Conservation (phyloP, 192 early-diverging fungal species). For the Coemansia umbellata region DNA sequence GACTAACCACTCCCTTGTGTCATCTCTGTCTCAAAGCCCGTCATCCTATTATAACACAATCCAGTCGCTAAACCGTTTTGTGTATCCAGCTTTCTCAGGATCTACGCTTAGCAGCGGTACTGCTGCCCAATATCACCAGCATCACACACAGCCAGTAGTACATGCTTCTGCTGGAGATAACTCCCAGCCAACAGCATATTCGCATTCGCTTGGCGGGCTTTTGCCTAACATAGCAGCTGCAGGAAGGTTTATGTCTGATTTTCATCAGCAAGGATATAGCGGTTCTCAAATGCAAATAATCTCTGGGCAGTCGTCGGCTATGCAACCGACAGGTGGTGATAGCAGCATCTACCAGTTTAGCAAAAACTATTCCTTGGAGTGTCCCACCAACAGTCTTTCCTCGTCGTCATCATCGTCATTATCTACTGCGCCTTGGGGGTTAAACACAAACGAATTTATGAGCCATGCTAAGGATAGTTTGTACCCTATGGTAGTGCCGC, state of each 20-base stretch:
- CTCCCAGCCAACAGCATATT: background rate
- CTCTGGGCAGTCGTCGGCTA: background rate
- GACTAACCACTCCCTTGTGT: constrained; percentile 13
- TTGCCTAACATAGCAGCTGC: background rate
- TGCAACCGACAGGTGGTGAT: background rate
- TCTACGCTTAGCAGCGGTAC: background rate
- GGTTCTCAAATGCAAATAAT: background rate
- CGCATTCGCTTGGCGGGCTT: constrained; percentile 12
- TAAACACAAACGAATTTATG: constrained; percentile 3
- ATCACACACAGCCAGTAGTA: background rate
- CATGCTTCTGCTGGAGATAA: background rate
- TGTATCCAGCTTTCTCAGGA: constrained; percentile 10
- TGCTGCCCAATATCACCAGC: constrained; percentile 3
- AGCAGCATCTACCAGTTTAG: constrained; percentile 7
- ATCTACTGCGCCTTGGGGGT: constrained; percentile 13
- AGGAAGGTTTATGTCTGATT: background rate
- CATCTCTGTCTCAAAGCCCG: constrained; percentile 15
- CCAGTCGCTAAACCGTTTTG: constrained; percentile 31
- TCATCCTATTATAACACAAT: constrained; percentile 34
- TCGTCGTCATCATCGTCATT: constrained; percentile 3
- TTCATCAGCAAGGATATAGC: background rate
- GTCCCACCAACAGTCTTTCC: constrained; percentile 2
- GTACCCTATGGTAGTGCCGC: constrained; percentile 38
- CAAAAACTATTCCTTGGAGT: constrained; percentile 24
- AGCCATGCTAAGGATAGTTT: constrained; percentile 13